These are phyloP conservation scores for Leccinum truebloodii DNA, from an alignment of 768 basidiomycete species.

Conservation along the genomic window DNA sequence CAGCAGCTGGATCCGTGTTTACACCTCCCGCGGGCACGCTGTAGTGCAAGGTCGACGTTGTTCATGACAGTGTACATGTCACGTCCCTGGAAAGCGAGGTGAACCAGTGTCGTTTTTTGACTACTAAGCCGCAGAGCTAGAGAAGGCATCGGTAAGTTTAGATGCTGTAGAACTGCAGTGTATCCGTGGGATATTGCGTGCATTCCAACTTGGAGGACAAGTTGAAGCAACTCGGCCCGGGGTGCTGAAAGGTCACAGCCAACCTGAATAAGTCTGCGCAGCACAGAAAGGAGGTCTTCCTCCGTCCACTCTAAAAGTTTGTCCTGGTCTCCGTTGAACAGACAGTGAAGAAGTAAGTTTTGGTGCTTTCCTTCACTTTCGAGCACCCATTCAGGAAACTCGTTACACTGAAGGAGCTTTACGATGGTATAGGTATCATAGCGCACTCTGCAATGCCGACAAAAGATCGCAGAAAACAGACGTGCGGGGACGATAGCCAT, in stretches of 20 bases:
- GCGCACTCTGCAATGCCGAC: background rate
- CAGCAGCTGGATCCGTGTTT: background rate
- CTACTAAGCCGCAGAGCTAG: background rate
- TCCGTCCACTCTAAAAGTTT: background rate
- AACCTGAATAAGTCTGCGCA: background rate
- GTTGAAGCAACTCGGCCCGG: background rate
- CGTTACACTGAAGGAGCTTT: background rate
- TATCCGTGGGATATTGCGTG: background rate
- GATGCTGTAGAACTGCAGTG: background rate
- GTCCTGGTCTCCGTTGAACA: background rate
- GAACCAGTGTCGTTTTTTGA: background rate
- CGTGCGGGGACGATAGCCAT: background rate
- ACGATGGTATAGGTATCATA: background rate
- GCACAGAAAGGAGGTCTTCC: background rate
- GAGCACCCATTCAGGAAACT: slow-evolving; percentile 2
- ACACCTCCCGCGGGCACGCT: background rate
- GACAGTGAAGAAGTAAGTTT: background rate
- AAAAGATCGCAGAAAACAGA: background rate
- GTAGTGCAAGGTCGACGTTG: background rate
- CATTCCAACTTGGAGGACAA: background rate
- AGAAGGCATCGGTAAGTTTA: background rate
- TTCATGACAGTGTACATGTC: background rate
- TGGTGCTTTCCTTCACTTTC: background rate
- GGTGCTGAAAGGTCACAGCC: background rate
- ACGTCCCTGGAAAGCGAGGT: background rate